These are phyloP conservation scores for Candida xiaguanensis DNA, from an alignment of 805 yeast genomes.

Conservation along the genomic window DNA sequence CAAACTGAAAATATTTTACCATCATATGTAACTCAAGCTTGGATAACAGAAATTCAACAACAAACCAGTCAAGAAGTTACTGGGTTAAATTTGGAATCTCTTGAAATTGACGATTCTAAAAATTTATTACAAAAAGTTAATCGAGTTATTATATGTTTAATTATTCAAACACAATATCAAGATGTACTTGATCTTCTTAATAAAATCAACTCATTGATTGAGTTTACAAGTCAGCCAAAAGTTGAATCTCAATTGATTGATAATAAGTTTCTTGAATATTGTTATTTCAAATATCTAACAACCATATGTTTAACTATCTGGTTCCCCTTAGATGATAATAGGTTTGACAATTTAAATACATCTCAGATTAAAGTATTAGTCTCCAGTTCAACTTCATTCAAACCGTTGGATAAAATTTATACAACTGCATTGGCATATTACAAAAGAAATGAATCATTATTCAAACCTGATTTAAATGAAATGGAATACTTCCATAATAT, in stretches of 20 bases:
- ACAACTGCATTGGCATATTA: slow-evolving; percentile 22
- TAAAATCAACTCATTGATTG: slow-evolving; percentile 15
- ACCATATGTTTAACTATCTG: slow-evolving; percentile 16
- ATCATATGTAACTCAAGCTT: neutral
- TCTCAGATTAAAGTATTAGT: slow-evolving; percentile 1
- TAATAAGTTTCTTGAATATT: slow-evolving; percentile 26
- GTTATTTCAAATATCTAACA: slow-evolving; percentile 22
- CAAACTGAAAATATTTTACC: neutral
- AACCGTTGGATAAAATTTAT: slow-evolving; percentile 15
- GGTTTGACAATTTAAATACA: neutral
- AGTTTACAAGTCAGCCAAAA: slow-evolving; percentile 23
- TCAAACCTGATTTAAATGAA: slow-evolving; percentile 14
- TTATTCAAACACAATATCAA: slow-evolving; percentile 18
- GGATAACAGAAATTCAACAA: neutral
- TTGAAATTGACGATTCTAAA: neutral
- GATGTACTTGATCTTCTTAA: slow-evolving; percentile 16
- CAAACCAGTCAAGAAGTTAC: neutral
- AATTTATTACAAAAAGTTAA: slow-evolving; percentile 6
- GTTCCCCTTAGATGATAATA: slow-evolving; percentile 10
- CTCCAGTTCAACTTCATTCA: slow-evolving; percentile 9
- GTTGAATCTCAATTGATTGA: slow-evolving; percentile 16
- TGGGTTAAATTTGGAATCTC: neutral
- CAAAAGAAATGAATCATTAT: slow-evolving; percentile 17
- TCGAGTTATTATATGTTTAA: slow-evolving; percentile 8
- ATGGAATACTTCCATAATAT: slow-evolving; percentile 19